These are phyloP conservation scores for Paracamarosporium sp. DNA, from an alignment of 2,329 filamentous ascomycete genomes.

Conservation along the genomic window DNA sequence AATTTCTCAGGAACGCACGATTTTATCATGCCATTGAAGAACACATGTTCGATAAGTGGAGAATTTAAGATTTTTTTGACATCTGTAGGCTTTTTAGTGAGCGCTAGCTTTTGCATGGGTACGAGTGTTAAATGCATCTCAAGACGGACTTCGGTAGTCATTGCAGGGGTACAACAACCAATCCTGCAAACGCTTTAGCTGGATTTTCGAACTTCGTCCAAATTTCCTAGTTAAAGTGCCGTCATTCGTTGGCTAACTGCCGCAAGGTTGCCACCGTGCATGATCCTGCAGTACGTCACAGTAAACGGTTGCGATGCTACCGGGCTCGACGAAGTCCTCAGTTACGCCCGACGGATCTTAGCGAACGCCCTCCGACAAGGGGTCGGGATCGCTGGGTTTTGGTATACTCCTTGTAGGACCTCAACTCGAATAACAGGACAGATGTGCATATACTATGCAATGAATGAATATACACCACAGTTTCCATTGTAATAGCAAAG, in stretches of 20 bases:
- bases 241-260: background rate
- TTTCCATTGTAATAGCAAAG: too few species aligned
- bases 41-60: too few species aligned
- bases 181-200: background rate
- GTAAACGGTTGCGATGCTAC: background rate
- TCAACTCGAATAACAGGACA: too few species aligned
- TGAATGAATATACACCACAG: too few species aligned
- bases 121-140: background rate
- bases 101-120: too few species aligned
- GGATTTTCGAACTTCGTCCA: background rate
- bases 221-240: background rate
- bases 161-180: background rate
- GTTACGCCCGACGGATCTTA: background rate
- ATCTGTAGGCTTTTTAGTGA: too few species aligned
- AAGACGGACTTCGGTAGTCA: background rate
- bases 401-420: background rate
- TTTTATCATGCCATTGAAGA: background rate
- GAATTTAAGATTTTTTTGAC: too few species aligned
- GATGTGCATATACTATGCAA: too few species aligned
- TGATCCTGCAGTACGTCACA: background rate
- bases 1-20: too few species aligned
- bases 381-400: background rate
- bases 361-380: slow-evolving; percentile 3
- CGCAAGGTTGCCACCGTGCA: background rate
- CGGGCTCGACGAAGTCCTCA: too few species aligned